Base-by-base conservation (phyloP, 176 grass and related monocot genomes). In the Echinochloa phyllopogon region DNA sequence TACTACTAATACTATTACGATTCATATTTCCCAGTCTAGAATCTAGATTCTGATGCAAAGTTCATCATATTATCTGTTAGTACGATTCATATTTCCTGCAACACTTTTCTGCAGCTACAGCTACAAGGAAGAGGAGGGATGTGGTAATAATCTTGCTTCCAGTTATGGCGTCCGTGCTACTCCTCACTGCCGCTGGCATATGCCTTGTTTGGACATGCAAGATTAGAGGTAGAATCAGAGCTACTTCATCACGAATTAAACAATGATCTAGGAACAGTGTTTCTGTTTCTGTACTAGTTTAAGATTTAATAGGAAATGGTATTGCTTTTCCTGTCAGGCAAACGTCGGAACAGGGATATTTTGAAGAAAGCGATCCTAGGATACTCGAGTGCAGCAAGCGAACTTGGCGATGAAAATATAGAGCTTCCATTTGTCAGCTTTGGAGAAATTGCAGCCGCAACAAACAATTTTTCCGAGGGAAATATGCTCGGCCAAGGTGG, bases 351-450 rank as follows among this genome's bases (percentile, higher is more conserved):
- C 2, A 85, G 52, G 62, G 23, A 62, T 43, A 9, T 4, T 10
- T 37, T 52, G 8, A 60, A 33, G 3, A 76, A 39, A 42, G 4
- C 4, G 13, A 69, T 81, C n/a, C 70, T 69, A 44, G 52, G 76
- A 16, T 72, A 74, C 85, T 66, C 72, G 7, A 79, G 3, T 0
- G 6, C 23, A 1, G 60, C 77, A 24, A 69, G 55, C 4, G 47
- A 52, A 57, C 73, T 88, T 41, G 81, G 65, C 18, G 74, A 84
- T 39, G 76, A 75, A 52, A 76, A 85, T 51, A 2, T 86, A 9
- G 86, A 91, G 18, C 67, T 88, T 53, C 82, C 89, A 71, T 77
- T 91, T 24, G 51, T 91, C 3, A 91, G 58, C 50, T 87, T 94
- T 27, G 75, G 55, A 61, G 84, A 75, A 0, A 71, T 94, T 69